Base-by-base conservation (phyloP, 805 yeast genomes). In the Barnettozyma wickerhamii region DNA sequence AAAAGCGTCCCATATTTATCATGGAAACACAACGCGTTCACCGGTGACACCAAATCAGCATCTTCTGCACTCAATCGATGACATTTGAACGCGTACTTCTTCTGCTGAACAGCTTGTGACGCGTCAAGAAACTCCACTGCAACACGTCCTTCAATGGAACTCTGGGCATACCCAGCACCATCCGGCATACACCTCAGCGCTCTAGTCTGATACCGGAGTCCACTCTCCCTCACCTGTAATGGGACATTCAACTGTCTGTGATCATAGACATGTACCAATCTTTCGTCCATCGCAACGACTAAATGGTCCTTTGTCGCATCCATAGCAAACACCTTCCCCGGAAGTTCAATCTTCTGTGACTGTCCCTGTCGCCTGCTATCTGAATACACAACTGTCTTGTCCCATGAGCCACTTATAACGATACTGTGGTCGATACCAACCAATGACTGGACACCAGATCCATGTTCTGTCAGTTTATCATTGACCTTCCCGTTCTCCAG, bases 71-170 rank as follows among this genome's bases (percentile, higher is more conserved):
- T 66, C 33, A 67, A 59, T 24, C 95, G 63, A 59, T 88, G 96
- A 46, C 95, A 82, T 53, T 87, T 79, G 68, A 88, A 88, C 0
- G 95, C 91, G 58, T 81, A 89, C 41, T 77, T 74, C 42, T 66
- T 62, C 2, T 59, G 49, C 38, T 64, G 72, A 4, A 55, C 53
- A 33, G 63, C 62, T 2, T 70, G 66, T 4, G 70, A 59, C 4
- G 76, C 72, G 40, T 79, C 76, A 40, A 81, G 75, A 51, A 70
- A 80, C 46, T 86, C 91, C 20, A 87, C 74, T 0, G 89, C 79
- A 1, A 84, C 88, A 21, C 95, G 66, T 0, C 95, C 95, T 52
- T 86, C 95, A n/a, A 87, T 69, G 1, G 91, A 80, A 20, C 87
- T 68, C 24, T 80, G 71, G 0, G 81, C 87, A 56, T 74, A 81